Percentiles rank a stretch among this genome's conserved stretches.
Evolutionary conservation across 2,329 filamentous ascomycete genomes (phyloP).

Genomic region (Paecilomyces fulvus): DNA sequence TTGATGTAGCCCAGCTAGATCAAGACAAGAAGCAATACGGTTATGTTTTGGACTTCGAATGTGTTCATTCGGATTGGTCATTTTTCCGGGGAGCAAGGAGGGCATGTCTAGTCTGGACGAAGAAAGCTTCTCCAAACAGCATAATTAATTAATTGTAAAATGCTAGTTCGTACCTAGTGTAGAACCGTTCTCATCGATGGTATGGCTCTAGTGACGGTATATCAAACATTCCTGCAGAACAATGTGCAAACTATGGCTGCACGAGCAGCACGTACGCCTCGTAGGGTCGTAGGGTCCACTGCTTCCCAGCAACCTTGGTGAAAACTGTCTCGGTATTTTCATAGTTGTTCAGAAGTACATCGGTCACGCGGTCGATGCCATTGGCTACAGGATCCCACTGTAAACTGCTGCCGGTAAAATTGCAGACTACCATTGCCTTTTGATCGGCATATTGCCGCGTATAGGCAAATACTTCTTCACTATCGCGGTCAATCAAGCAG

Average conservation of each 20-base stretch:
- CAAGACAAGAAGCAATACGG: no score
- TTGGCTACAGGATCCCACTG: conserved; percentile 24
- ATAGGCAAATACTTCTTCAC: conserved; percentile 49
- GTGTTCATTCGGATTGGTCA: not conserved
- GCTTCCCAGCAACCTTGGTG: conserved; percentile 14
- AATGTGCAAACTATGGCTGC: conserved; percentile 1
- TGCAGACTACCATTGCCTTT: conserved; percentile 27
- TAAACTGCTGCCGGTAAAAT: conserved; percentile 24
- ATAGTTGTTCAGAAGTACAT: conserved; percentile 26
- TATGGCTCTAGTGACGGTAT: not conserved
- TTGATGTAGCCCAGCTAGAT: not conserved
- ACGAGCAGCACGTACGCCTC: conserved; percentile 24
- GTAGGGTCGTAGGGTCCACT: conserved; percentile 25
- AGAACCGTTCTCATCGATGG: no score
- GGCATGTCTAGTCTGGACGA: not conserved
- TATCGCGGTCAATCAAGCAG: conserved; percentile 44
- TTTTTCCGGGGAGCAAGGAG: not conserved
- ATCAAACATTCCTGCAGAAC: not conserved
- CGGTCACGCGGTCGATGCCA: conserved; percentile 16
- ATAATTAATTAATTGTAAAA: no score
- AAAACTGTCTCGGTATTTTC: conserved; percentile 12
- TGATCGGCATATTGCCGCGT: conserved; percentile 32
- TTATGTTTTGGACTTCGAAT: no score
- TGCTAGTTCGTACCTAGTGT: no score
- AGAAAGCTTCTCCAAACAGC: no score